These are phyloP conservation scores for Cyclotella sp. DNA, from an alignment of 108 stramenopile genomes.

Conservation along the genomic window DNA sequence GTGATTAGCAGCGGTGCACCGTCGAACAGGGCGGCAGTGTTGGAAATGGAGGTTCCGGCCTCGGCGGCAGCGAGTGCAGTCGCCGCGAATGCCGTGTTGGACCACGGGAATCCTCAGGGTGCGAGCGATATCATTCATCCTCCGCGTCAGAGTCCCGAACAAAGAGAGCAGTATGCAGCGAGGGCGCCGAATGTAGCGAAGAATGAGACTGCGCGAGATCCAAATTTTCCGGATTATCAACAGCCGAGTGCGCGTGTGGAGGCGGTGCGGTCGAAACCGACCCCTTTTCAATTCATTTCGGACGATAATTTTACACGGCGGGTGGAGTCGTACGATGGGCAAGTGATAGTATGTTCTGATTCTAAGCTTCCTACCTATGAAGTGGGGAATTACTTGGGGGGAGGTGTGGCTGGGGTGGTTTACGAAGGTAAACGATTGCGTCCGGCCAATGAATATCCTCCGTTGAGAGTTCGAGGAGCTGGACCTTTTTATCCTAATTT, in stretches of 20 bases:
- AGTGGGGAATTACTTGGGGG: constrained; percentile 87
- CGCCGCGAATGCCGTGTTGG: background rate
- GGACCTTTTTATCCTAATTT: constrained; percentile 21
- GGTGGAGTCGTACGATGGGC: constrained; percentile 84
- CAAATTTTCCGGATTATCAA: no score
- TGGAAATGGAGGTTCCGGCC: constrained; percentile 16
- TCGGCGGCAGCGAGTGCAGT: background rate
- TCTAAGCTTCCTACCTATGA: constrained; percentile 68
- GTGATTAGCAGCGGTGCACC: background rate
- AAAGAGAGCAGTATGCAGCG: background rate
- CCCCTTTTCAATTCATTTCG: constrained; percentile 39
- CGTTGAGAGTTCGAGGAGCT: constrained; percentile 56
- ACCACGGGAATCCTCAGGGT: constrained; percentile 28
- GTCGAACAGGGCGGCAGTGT: background rate
- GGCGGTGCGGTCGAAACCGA: background rate
- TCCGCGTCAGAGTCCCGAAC: background rate
- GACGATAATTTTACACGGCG: constrained; percentile 58
- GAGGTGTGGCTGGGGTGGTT: constrained; percentile 89
- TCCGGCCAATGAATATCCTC: constrained; percentile 79
- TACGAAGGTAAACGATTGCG: constrained; percentile 84
- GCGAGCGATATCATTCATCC: background rate
- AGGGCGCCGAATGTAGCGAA: background rate
- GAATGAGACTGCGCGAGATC: no score
- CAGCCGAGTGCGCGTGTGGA: no score
- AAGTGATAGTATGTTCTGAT: constrained; percentile 73